phyloP scores from a whole-genome alignment of 805 yeast species.

The Nakazawaea ambrosiae region DNA sequence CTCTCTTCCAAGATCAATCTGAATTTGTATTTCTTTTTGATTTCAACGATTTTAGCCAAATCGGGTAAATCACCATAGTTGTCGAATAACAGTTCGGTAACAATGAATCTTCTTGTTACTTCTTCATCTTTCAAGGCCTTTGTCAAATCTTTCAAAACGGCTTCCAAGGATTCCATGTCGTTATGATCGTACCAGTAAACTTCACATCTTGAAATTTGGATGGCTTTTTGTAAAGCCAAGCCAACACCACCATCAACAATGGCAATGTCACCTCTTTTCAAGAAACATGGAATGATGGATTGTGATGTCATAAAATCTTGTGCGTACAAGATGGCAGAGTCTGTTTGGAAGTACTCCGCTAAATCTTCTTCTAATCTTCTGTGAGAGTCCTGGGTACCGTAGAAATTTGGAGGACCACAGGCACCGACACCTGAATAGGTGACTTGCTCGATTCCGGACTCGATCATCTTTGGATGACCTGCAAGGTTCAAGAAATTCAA shows the following conservation, averaged over 20 bases:
- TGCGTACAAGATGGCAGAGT: slow-evolving; percentile 78
- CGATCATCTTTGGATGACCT: slow-evolving; percentile 35
- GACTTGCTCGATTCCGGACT: slow-evolving; percentile 52
- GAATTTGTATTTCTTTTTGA: slow-evolving; percentile 78
- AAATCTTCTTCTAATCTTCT: slow-evolving; percentile 69
- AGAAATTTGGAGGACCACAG: slow-evolving; percentile 97
- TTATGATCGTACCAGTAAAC: slow-evolving; percentile 83
- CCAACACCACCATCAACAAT: slow-evolving; percentile 78
- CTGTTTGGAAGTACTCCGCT: slow-evolving; percentile 70
- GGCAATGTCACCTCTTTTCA: slow-evolving; percentile 90
- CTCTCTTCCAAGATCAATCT: slow-evolving; percentile 86
- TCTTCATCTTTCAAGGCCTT: slow-evolving; percentile 64
- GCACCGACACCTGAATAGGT: slow-evolving; percentile 88
- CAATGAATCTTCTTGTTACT: slow-evolving; percentile 80
- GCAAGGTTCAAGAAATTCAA: slow-evolving; percentile 66
- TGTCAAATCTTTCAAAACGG: slow-evolving; percentile 52
- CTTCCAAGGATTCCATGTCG: slow-evolving; percentile 76
- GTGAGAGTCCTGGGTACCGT: slow-evolving; percentile 92
- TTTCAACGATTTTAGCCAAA: slow-evolving; percentile 57
- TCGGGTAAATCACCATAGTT: slow-evolving; percentile 76
- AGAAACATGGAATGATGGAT: slow-evolving; percentile 86
- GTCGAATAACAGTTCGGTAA: slow-evolving; percentile 86
- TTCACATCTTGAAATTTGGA: slow-evolving; percentile 78
- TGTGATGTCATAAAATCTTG: slow-evolving; percentile 87
- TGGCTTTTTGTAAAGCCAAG: slow-evolving; percentile 80